Evolutionary conservation across 306 rosid species (phyloP).

Genomic region (Urtica urens): DNA sequence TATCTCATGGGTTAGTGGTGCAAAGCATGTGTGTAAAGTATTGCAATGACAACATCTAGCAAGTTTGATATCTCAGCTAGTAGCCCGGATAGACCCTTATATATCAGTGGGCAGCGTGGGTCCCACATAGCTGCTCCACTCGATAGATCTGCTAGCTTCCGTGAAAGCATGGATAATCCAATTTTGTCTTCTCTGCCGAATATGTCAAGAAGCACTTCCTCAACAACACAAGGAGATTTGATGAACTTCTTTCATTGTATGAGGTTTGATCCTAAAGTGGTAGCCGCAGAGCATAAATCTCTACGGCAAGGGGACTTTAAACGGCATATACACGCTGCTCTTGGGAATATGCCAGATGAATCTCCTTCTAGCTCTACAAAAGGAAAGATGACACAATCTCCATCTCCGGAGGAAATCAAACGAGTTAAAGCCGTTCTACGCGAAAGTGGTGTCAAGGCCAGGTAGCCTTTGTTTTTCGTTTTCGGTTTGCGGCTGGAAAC

Average conservation of each 20-base stretch:
- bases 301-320: slow-evolving; percentile 59
- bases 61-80: slow-evolving; percentile 79
- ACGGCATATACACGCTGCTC: slow-evolving; percentile 47
- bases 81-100: slow-evolving; percentile 84
- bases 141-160: slow-evolving; percentile 88
- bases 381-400: slow-evolving; percentile 57
- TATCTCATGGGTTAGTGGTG: slow-evolving; percentile 39
- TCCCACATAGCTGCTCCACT: slow-evolving; percentile 70
- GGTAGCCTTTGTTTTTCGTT: slow-evolving; percentile 45
- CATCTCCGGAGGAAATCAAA: slow-evolving; percentile 63
- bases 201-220: slow-evolving; percentile 69
- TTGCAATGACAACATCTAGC: slow-evolving; percentile 83
- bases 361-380: slow-evolving; percentile 73
- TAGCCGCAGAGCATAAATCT: slow-evolving; percentile 64
- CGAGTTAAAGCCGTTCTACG: slow-evolving; percentile 44
- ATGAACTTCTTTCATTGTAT: slow-evolving; percentile 44
- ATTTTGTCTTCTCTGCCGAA: slow-evolving; percentile 72
- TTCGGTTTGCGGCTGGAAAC: slow-evolving; percentile 13
- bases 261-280: slow-evolving; percentile 61
- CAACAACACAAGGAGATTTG: slow-evolving; percentile 59
- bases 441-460: slow-evolving; percentile 53
- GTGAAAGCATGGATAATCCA: slow-evolving; percentile 76
- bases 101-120: slow-evolving; percentile 85
- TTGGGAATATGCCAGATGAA: slow-evolving; percentile 70
- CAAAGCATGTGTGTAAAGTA: slow-evolving; percentile 45